These are phyloP conservation scores for Halophytophthora polymorphica DNA, from an alignment of 352 stramenopile genomes.

Conservation along the genomic window DNA sequence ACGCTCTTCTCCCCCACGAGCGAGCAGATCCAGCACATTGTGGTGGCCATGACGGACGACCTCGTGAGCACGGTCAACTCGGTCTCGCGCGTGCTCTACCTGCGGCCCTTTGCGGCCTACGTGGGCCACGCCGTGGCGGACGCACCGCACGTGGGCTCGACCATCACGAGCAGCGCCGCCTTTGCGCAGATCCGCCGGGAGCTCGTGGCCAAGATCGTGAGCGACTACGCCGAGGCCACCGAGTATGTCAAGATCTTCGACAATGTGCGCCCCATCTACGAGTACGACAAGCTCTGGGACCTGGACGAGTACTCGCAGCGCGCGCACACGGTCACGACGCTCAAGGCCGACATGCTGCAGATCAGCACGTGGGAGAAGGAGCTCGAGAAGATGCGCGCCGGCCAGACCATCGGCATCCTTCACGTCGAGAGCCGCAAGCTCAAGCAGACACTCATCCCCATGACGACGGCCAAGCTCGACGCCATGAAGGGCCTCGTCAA, in stretches of 20 bases:
- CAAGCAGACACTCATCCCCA: constrained; percentile 91
- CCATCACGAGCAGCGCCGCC: constrained; percentile 61
- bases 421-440: constrained; percentile 93
- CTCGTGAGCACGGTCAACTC: constrained; percentile 89
- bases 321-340: constrained; percentile 79
- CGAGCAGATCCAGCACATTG: constrained; percentile 87
- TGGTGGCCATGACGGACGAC: constrained; percentile 86
- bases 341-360: constrained; percentile 89
- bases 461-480: constrained; percentile 90
- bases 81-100: constrained; percentile 87
- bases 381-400: constrained; percentile 91
- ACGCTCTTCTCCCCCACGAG: constrained; percentile 87
- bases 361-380: constrained; percentile 93
- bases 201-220: constrained; percentile 82
- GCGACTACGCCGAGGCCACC: constrained; percentile 81
- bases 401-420: constrained; percentile 90
- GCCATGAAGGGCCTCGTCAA: constrained; percentile 92
- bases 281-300: constrained; percentile 90
- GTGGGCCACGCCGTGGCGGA: constrained; percentile 64
- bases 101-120: constrained; percentile 83
- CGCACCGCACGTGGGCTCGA: constrained; percentile 72
- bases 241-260: constrained; percentile 93
- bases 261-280: constrained; percentile 89
- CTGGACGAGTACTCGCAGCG: constrained; percentile 84
- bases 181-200: constrained; percentile 77